phyloP scores from a whole-genome alignment of 176 grass and related monocot species.

The Echinochloa phyllopogon region DNA sequence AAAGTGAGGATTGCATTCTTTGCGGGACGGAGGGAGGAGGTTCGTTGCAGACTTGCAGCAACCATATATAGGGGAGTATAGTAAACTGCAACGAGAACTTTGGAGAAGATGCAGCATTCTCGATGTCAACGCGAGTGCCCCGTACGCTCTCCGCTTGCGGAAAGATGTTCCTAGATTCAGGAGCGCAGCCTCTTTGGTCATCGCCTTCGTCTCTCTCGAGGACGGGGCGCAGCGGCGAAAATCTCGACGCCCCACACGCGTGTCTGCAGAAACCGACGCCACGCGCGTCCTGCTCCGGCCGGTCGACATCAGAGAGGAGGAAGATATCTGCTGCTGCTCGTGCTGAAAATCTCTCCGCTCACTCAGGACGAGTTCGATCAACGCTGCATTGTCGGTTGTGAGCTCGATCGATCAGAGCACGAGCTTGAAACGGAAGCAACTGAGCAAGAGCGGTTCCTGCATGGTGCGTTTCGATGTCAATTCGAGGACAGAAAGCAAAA shows the following conservation, averaged over 20 bases:
- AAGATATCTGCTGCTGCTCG: neutral
- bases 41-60: constrained; percentile 56
- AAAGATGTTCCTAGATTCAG: constrained; percentile 35
- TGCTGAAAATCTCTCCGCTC: neutral
- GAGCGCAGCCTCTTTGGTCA: neutral
- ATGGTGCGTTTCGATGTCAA: constrained; percentile 32
- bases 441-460: neutral
- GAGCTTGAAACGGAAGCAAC: constrained; percentile 45
- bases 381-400: constrained; percentile 6
- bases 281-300: neutral
- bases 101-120: neutral
- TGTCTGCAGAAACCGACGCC: neutral
- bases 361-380: neutral
- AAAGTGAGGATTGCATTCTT: too few relatives aligned
- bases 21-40: too few relatives aligned
- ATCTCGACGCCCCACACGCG: neutral
- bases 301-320: neutral
- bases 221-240: neutral
- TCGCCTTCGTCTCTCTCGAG: neutral
- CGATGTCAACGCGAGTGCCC: constrained; percentile 40
- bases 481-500: constrained; percentile 36
- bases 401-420: neutral
- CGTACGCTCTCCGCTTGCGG: constrained; percentile 2
- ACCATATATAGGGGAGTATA: neutral
- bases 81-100: constrained; percentile 17